Conservation (phyloP, 106 monocot species). For the Dendrobium catenatum region DNA sequence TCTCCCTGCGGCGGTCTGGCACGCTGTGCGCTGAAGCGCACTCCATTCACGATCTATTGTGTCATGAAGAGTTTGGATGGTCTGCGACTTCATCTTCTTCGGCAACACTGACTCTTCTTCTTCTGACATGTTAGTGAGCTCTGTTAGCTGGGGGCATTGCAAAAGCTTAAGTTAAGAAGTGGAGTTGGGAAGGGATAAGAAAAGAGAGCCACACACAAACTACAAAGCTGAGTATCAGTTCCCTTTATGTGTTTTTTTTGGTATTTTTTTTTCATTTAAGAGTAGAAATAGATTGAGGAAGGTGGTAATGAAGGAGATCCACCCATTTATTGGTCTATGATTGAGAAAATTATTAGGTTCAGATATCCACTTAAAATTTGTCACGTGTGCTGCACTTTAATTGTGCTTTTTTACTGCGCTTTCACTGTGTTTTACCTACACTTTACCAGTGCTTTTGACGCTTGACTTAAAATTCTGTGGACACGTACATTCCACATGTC, state of each 20-base stretch:
- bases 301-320: neutral
- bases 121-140: slow-evolving; percentile 10
- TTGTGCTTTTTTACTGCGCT: too few relatives aligned
- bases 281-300: neutral
- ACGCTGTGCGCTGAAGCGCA: slow-evolving; percentile 40
- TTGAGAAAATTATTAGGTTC: too few relatives aligned
- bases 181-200: slow-evolving; percentile 56
- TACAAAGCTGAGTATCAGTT: neutral
- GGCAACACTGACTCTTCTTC: slow-evolving; percentile 30
- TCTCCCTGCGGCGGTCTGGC: slow-evolving; percentile 86
- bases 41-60: slow-evolving; percentile 59
- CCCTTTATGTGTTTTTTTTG: neutral
- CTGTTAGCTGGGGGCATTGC: neutral
- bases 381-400: too few relatives aligned
- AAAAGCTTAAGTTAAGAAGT: neutral
- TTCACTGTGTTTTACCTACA: too few relatives aligned
- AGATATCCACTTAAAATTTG: too few relatives aligned
- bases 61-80: slow-evolving; percentile 39
- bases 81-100: slow-evolving; percentile 28
- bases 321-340: neutral
- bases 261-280: neutral
- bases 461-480: too few relatives aligned
- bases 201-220: slow-evolving; percentile 61
- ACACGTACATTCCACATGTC: too few relatives aligned
- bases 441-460: too few relatives aligned